These are phyloP conservation scores for Albophoma yamanashiensis DNA, from an alignment of 2,329 filamentous ascomycete genomes.

Conservation along the genomic window DNA sequence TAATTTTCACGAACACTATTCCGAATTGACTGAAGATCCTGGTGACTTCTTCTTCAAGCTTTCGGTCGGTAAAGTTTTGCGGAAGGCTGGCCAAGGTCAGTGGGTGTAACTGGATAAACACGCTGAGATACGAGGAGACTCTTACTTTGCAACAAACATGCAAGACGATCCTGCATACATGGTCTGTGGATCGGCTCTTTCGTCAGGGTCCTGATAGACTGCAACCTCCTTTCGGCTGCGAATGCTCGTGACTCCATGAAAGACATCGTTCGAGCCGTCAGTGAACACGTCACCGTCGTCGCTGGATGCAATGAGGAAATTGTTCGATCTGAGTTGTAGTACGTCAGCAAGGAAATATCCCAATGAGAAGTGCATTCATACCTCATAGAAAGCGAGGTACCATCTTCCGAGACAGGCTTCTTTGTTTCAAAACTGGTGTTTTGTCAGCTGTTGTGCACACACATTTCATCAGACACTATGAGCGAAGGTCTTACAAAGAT, in stretches of 20 bases:
- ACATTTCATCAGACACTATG: neutral
- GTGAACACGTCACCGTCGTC: conserved; percentile 10
- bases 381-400: conserved; percentile 2
- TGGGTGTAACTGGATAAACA: conserved; percentile 1
- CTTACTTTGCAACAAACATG: conserved; percentile 58
- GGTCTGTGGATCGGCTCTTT: conserved; percentile 35
- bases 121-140: conserved; percentile 5
- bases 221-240: neutral
- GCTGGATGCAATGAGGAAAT: conserved; percentile 7
- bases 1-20: conserved; percentile 51
- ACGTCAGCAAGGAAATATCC: neutral
- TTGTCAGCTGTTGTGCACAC: neutral
- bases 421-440: conserved; percentile 1
- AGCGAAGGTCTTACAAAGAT: neutral
- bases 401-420: conserved; percentile 4
- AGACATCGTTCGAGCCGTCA: neutral
- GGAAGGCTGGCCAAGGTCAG: conserved; percentile 32
- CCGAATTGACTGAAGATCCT: conserved; percentile 43
- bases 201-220: conserved; percentile 1
- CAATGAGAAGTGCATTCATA: neutral
- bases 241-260: neutral
- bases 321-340: neutral
- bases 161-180: conserved; percentile 45
- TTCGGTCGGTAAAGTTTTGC: conserved; percentile 34
- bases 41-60: conserved; percentile 42